A percentile compares a stretch with the other conserved stretches of the same genome.
Conservation (phyloP, 2,329 filamentous ascomycete genomes). For the Trichoderma oligosporum region DNA sequence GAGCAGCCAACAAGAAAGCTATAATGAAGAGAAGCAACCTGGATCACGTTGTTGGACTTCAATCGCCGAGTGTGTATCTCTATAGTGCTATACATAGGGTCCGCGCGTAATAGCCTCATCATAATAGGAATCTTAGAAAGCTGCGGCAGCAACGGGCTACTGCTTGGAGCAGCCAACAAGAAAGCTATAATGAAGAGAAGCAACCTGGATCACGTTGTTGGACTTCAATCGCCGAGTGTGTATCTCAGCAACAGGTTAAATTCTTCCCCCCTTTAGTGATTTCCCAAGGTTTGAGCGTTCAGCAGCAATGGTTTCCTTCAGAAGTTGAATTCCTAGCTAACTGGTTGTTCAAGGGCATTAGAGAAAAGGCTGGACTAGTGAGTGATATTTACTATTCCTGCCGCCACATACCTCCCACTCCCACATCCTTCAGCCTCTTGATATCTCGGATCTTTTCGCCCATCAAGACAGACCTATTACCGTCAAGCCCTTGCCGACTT, state of each 20-base stretch:
- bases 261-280: constrained; percentile 23
- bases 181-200: constrained; percentile 13
- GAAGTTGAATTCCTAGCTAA: constrained; percentile 15
- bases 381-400: constrained; percentile 15
- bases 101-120: too few relatives aligned
- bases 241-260: constrained; percentile 20
- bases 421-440: constrained; percentile 2
- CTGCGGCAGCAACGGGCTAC: too few relatives aligned
- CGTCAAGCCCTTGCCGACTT: not conserved
- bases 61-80: constrained; percentile 25
- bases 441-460: constrained; percentile 10
- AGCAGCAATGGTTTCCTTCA: constrained; percentile 23
- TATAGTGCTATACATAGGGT: too few relatives aligned
- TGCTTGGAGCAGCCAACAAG: constrained; percentile 12
- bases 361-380: constrained; percentile 25
- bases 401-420: not conserved
- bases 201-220: constrained; percentile 21
- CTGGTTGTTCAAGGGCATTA: constrained; percentile 23
- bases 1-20: not conserved
- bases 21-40: constrained; percentile 17
- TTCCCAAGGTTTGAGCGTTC: constrained; percentile 23
- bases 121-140: too few relatives aligned
- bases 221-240: constrained; percentile 24
- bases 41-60: constrained; percentile 22
- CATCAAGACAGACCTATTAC: not conserved